A percentile compares a stretch with the other conserved stretches of the same genome.
These are phyloP conservation scores for Ceratocystis huliohia DNA, from an alignment of 2,329 filamentous ascomycete species.

Conservation along the genomic window DNA sequence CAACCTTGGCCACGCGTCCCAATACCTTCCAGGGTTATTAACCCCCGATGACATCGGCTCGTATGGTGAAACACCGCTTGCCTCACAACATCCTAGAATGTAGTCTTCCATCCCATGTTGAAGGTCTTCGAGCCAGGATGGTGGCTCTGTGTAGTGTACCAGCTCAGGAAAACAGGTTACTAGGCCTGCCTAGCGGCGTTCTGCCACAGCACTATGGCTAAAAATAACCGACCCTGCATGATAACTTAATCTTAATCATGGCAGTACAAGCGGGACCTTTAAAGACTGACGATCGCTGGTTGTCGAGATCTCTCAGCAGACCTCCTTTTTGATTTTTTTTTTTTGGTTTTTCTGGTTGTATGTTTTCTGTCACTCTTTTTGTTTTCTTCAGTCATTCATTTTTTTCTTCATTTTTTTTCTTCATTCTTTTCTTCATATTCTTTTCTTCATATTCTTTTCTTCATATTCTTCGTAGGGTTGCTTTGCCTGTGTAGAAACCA, in stretches of 20 bases:
- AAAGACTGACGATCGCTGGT: background rate
- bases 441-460: background rate
- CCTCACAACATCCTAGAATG: background rate
- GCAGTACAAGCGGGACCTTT: conserved; percentile 1
- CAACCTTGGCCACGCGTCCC: too few relatives aligned
- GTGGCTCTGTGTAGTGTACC: background rate
- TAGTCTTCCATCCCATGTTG: background rate
- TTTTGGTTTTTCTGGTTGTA: background rate
- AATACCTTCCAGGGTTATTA: background rate
- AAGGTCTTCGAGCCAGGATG: background rate
- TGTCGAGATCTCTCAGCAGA: background rate
- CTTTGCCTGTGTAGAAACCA: background rate
- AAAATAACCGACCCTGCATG: conserved; percentile 1
- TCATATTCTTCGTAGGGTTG: background rate
- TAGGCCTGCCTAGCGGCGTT: background rate
- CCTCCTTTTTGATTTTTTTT: background rate
- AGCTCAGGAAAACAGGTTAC: background rate
- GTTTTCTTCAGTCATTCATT: background rate
- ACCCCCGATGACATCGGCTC: background rate
- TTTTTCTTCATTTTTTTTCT: background rate
- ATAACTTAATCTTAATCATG: conserved; percentile 8
- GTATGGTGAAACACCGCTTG: background rate
- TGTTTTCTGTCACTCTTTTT: background rate
- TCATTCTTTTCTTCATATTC: background rate
- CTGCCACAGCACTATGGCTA: background rate